phyloP scores from a whole-genome alignment of 2,329 filamentous ascomycete genomes.

The Penicillium sp. region DNA sequence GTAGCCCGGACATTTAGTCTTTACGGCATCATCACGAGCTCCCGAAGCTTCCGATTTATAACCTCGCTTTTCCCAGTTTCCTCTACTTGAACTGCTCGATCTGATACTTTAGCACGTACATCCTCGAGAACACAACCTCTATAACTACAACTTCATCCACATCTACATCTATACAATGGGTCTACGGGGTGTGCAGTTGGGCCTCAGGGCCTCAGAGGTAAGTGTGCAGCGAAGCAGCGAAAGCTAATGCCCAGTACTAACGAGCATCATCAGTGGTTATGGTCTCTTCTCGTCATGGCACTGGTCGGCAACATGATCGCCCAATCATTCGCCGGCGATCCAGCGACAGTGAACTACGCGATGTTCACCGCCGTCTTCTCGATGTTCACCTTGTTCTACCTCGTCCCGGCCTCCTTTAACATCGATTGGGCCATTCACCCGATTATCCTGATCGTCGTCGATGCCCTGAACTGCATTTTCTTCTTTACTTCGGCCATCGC shows the following conservation, averaged over 20 bases:
- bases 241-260: constrained; percentile 1
- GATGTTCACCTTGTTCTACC: constrained; percentile 48
- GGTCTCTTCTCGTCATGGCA: constrained; percentile 57
- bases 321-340: constrained; percentile 50
- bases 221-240: background rate
- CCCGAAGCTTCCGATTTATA: constrained; percentile 34
- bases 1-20: constrained; percentile 25
- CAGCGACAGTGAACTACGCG: constrained; percentile 55
- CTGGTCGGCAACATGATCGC: constrained; percentile 62
- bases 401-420: constrained; percentile 44
- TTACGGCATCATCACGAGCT: constrained; percentile 26
- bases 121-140: background rate
- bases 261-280: constrained; percentile 51
- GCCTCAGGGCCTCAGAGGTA: constrained; percentile 36
- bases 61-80: constrained; percentile 10
- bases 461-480: constrained; percentile 49
- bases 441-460: constrained; percentile 43
- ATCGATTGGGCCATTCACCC: constrained; percentile 42
- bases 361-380: constrained; percentile 50
- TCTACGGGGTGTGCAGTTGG: constrained; percentile 28
- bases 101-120: no score
- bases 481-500: constrained; percentile 49
- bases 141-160: no score
- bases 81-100: background rate
- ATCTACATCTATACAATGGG: constrained; percentile 23